Conservation (phyloP, 108 stramenopile species). For the Parietichytrium sp. region DNA sequence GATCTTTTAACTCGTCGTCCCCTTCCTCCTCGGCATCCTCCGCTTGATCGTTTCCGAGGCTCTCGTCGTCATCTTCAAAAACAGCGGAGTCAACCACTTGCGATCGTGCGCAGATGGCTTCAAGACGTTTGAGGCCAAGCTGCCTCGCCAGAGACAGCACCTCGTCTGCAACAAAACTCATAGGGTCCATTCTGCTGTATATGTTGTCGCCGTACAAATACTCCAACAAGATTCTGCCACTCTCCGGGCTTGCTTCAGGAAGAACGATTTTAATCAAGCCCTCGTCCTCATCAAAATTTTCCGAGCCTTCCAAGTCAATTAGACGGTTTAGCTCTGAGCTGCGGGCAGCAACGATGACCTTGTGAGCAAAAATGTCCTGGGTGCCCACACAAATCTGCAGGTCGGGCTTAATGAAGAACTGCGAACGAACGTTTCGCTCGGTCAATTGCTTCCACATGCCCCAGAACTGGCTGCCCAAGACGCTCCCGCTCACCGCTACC, state of each 20-base stretch:
- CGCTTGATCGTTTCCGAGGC: no score
- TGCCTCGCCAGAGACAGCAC: not conserved
- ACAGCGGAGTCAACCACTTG: not conserved
- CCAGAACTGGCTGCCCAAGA: no score
- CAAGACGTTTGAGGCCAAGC: not conserved
- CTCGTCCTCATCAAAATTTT: not conserved
- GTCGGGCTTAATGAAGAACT: not conserved
- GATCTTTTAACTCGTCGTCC: no score
- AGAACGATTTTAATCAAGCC: not conserved
- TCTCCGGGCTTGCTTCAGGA: not conserved
- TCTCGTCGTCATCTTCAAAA: no score
- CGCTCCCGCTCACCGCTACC: not conserved
- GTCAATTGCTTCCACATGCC: no score
- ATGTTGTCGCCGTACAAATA: slow-evolving; percentile 31
- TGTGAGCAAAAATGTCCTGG: not conserved
- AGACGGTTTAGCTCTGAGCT: slow-evolving; percentile 1
- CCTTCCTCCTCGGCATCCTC: not conserved
- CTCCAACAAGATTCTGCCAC: not conserved
- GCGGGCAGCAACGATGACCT: not conserved
- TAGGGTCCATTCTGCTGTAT: not conserved
- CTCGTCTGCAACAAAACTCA: not conserved
- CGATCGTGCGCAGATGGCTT: not conserved
- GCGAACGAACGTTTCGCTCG: no score
- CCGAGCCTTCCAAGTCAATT: slow-evolving; percentile 13
- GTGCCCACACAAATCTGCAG: not conserved